Percentiles rank a stretch among this genome's conserved stretches.
phyloP scores from a whole-genome alignment of 2,329 filamentous ascomycete species.

The Nectriaceae sp. region DNA sequence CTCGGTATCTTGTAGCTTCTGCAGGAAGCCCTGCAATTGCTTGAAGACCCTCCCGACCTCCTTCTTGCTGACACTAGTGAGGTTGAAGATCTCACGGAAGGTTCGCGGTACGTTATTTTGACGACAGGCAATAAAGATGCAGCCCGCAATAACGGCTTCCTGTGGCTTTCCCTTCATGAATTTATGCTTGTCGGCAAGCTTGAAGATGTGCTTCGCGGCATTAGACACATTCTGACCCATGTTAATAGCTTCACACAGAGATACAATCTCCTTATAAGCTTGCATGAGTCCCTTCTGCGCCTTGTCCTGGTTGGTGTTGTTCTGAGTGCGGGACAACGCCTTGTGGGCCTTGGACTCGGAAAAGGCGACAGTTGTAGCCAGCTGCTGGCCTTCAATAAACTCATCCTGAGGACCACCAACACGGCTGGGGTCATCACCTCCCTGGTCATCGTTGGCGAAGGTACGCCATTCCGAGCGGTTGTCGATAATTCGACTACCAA shows the following conservation, averaged over 20 bases:
- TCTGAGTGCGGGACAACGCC: conserved; percentile 82
- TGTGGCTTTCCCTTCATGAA: conserved; percentile 94
- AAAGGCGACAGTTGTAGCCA: conserved; percentile 85
- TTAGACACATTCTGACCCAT: conserved; percentile 82
- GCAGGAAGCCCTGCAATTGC: conserved; percentile 83
- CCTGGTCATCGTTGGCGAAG: conserved; percentile 97
- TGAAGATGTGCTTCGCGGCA: conserved; percentile 92
- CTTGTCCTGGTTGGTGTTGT: conserved; percentile 83
- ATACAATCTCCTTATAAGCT: conserved; percentile 87
- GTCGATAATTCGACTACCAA: conserved; percentile 90
- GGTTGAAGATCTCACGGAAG: conserved; percentile 90
- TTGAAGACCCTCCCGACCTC: conserved; percentile 98
- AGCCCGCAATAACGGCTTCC: conserved; percentile 91
- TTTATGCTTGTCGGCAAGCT: conserved; percentile 89
- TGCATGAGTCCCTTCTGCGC: conserved; percentile 77
- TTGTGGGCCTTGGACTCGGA: conserved; percentile 71
- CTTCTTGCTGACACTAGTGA: conserved; percentile 95
- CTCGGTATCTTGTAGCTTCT: conserved; percentile 65
- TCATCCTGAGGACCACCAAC: conserved; percentile 93
- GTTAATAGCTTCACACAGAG: conserved; percentile 81
- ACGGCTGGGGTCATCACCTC: conserved; percentile 95
- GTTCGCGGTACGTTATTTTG: conserved; percentile 85
- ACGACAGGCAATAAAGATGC: conserved; percentile 96
- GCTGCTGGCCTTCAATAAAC: conserved; percentile 85
- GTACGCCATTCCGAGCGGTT: conserved; percentile 98